These are phyloP conservation scores for Solanum aculeatissimum DNA, from an alignment of 305 asterid species.

Conservation along the genomic window DNA sequence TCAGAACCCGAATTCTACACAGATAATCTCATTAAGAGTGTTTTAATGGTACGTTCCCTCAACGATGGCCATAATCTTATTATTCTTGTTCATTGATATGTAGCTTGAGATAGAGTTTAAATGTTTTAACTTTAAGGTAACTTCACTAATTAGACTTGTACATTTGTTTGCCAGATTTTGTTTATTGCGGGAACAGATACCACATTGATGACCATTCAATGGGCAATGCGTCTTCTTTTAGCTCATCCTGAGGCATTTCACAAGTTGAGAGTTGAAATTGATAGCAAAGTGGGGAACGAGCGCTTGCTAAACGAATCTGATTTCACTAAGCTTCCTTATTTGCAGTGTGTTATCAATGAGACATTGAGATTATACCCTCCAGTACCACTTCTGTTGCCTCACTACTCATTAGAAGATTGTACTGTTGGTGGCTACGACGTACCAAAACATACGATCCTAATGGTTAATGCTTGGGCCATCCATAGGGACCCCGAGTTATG, in stretches of 20 bases:
- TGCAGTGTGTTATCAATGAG: slow-evolving; percentile 13
- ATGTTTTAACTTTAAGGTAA: neutral
- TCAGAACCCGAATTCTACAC: slow-evolving; percentile 19
- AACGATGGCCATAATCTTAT: neutral
- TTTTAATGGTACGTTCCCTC: neutral
- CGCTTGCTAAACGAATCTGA: slow-evolving; percentile 7
- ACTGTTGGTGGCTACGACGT: slow-evolving; percentile 10
- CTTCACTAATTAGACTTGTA: neutral
- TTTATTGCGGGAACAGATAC: slow-evolving; percentile 13
- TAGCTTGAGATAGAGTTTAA: neutral
- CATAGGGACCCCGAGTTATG: slow-evolving; percentile 24
- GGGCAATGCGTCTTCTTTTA: slow-evolving; percentile 14
- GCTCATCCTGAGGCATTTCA: slow-evolving; percentile 3
- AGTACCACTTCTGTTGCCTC: slow-evolving; percentile 15
- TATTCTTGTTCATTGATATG: neutral
- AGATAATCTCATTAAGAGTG: slow-evolving; percentile 10
- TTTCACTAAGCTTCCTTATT: slow-evolving; percentile 2
- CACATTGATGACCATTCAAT: slow-evolving; percentile 1
- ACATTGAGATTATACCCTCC: slow-evolving; percentile 19
- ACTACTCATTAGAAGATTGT: slow-evolving; percentile 11
- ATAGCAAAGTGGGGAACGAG: neutral
- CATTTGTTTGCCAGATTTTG: neutral
- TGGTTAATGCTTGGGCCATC: slow-evolving; percentile 18
- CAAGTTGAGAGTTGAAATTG: slow-evolving; percentile 9
- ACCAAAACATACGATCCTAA: slow-evolving; percentile 9